Evolutionary conservation across 2,329 filamentous ascomycete species (phyloP).

Genomic region (Sarocladium oryzae): DNA sequence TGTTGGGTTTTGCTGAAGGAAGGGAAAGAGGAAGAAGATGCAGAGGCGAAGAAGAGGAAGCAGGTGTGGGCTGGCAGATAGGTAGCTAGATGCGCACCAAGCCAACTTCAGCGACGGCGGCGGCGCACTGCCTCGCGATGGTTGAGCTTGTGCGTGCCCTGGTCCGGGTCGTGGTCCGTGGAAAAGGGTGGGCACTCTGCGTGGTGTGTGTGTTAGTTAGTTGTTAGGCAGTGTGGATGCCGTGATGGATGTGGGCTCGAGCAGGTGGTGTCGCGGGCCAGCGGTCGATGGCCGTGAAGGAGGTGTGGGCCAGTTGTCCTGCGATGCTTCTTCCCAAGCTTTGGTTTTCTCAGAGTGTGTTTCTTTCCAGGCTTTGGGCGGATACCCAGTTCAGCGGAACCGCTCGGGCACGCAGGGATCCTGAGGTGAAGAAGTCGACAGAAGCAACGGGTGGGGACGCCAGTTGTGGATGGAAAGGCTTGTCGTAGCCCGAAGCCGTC

Average conservation of each 20-base stretch:
- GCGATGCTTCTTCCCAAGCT: neutral
- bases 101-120: neutral
- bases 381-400: constrained; percentile 2
- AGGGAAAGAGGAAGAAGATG: neutral
- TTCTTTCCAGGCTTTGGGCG: neutral
- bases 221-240: neutral
- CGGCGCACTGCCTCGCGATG: constrained; percentile 8
- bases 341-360: neutral
- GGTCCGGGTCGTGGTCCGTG: neutral
- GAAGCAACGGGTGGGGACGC: neutral
- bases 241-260: constrained; percentile 1
- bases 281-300: constrained; percentile 7
- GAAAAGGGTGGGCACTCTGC: constrained; percentile 2
- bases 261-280: constrained; percentile 7
- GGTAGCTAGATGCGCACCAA: neutral
- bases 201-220: no score
- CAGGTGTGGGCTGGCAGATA: constrained; percentile 6
- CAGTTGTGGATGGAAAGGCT: constrained; percentile 1
- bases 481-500: neutral
- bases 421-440: neutral
- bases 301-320: constrained; percentile 1
- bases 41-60: neutral
- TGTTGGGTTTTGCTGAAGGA: neutral
- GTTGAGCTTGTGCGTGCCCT: constrained; percentile 2
- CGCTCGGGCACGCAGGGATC: neutral